A percentile compares a stretch with the other conserved stretches of the same genome.
Conservation (phyloP, 2,329 filamentous ascomycete species). For the Fusarium anguioides region DNA sequence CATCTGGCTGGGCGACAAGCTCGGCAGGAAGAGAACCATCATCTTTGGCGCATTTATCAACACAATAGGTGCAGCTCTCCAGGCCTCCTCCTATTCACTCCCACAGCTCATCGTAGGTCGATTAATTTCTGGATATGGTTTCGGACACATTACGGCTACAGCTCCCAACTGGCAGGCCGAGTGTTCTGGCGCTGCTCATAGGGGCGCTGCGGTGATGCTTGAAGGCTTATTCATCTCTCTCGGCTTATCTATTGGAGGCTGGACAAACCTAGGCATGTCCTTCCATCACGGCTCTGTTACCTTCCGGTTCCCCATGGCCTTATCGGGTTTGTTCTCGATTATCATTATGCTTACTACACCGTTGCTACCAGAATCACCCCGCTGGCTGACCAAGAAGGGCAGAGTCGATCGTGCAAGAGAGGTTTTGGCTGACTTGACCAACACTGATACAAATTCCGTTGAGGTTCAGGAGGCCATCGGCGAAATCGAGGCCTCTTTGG, state of each 20-base stretch:
- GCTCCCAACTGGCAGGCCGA: slow-evolving; percentile 9
- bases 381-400: background rate
- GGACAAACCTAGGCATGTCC: slow-evolving; percentile 1
- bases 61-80: slow-evolving; percentile 1
- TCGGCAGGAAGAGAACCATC: slow-evolving; percentile 2
- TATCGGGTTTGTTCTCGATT: background rate
- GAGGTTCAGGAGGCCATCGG: background rate
- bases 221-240: slow-evolving; percentile 4
- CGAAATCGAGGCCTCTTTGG: background rate
- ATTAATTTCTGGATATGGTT: background rate
- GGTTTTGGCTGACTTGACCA: background rate
- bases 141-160: slow-evolving; percentile 1
- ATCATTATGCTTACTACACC: slow-evolving; percentile 9
- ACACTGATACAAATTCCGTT: background rate
- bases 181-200: slow-evolving; percentile 3
- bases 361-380: background rate
- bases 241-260: background rate
- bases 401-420: background rate
- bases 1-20: slow-evolving; percentile 4
- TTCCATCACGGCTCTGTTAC: slow-evolving; percentile 3
- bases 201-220: slow-evolving; percentile 3
- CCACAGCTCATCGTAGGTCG: slow-evolving; percentile 4
- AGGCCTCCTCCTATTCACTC: background rate
- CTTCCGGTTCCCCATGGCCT: background rate
- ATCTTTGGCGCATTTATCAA: background rate